Evolutionary conservation across 1,284 basidiomycete species (phyloP), one percentile per base, ranked within the genome.

Genomic region (Ganoderma leucocontextum): DNA sequence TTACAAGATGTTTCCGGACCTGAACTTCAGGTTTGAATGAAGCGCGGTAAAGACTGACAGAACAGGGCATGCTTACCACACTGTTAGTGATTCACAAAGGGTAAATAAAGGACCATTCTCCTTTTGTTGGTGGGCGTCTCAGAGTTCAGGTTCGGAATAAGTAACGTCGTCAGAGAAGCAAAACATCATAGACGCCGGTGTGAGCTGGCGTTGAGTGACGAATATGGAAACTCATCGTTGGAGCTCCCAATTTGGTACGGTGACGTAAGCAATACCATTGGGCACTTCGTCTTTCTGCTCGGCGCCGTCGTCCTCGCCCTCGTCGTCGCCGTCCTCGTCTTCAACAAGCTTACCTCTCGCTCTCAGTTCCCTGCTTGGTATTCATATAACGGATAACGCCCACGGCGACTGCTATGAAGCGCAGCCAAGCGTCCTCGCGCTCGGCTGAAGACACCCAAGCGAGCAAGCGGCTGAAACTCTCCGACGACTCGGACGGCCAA

Each of bases 381-480:
- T 29, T 29, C 29, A 29, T 29, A 29, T 29, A 29, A 1, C 29
- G 29, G 29, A 29, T 29, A 29, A 29, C 29, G 29, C 29, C 29
- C 29, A 29, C 1, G 29, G 29, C 29, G 29, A 29, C 29, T 29
- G 29, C 29, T 29, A 29, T 73, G 72, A 73, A 73, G 53, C 72
- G 72, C 62, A 38, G 60, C 47, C 65, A 69, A 47, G 35, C 53
- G 53, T 64, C 62, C 39, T 62, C 70, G 25, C 61, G 65, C 9
- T 39, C 59, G 22, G 62, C 64, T 39, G 53, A 65, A 22, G 65
- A 63, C 61, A 38, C 8, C 22, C 60, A 49, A 35, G 61, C 61
- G 13, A 65, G 35, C 62, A 73, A 73, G 41, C 60, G 63, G 41
- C 60, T 52, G 29, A 73, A 73, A 42, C 36, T 73, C 5, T 29